Conservation (phyloP, 176 grass and related monocot genomes). For the Avena atlantica region DNA sequence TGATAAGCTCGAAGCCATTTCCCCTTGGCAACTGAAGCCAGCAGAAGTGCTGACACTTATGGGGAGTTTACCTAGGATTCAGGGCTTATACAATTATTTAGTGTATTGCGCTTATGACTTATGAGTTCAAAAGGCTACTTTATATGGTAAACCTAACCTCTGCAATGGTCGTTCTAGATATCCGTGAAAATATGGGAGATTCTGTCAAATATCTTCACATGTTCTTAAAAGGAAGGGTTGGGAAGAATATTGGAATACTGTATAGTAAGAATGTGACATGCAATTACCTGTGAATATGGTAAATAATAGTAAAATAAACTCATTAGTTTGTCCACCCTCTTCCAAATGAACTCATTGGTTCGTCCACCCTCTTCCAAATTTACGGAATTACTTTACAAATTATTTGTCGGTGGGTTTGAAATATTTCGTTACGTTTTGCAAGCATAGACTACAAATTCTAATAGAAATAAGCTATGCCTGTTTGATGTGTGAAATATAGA, state of each 20-base stretch:
- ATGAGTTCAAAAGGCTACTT: neutral
- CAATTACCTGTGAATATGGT: neutral
- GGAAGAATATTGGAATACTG: neutral
- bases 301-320: neutral
- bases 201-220: neutral
- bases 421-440: neutral
- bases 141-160: neutral
- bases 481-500: slow-evolving; percentile 17
- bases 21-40: neutral
- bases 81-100: neutral
- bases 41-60: neutral
- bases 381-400: neutral
- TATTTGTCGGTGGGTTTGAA: neutral
- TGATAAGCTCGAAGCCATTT: neutral
- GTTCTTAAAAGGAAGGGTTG: neutral
- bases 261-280: neutral
- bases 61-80: neutral
- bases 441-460: neutral
- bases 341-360: neutral
- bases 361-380: slow-evolving; percentile 9
- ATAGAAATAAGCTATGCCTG: neutral
- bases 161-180: neutral
- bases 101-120: neutral
- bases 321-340: slow-evolving; percentile 8
- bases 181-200: neutral